Base-by-base conservation (phyloP, 495 filamentous ascomycete genomes). In the Bathelium albidoporum region DNA sequence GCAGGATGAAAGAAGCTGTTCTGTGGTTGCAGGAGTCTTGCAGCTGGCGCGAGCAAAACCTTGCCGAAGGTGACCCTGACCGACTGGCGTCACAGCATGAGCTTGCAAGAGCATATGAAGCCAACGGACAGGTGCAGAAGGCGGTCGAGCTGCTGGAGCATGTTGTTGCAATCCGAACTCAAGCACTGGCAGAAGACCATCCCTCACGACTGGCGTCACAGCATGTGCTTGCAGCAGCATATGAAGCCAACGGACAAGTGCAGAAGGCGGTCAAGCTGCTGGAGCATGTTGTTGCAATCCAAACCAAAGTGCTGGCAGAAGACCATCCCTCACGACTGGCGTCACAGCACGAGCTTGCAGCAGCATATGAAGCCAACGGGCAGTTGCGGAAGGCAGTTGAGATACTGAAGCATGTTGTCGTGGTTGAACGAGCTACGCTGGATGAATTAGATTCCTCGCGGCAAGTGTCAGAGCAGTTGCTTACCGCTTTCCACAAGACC, bases 401-500 rank as follows among this genome's bases (percentile, higher is more conserved):
- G 43, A 55, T 69, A 41, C 55, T 67, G 18, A 61, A 69, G 59
- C 62, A 62, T 31, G 67, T 69, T n/a, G 65, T 69, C 32, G 31
- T 10, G 29, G 29, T 64, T 1, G 26, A 59, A 45, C 32, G 1
- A 31, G 43, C 1, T 0, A 58, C 45, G 36, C 63, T 69, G 1
- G 34, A 14, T 31, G 52, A 63, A 36, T 32, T 60, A 29, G 41
- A 69, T 45, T 64, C 66, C 16, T 18, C 36, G 58, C 70, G 71
- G 61, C 70, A 76, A 28, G 32, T 45, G 26, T 78, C 74, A 39
- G 66, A 78, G 62, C 65, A 73, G 34, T 39, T 39, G 34, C 34
- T 39, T 39, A 14, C 34, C 34, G 14, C 34, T 39, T 39, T 39
- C 34, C 34, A 39, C 34, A 39, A 39, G 34, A 14, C 5, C 34